These are phyloP conservation scores for Hypoxylon sp. DNA, from an alignment of 2,329 filamentous ascomycete species.

Conservation along the genomic window DNA sequence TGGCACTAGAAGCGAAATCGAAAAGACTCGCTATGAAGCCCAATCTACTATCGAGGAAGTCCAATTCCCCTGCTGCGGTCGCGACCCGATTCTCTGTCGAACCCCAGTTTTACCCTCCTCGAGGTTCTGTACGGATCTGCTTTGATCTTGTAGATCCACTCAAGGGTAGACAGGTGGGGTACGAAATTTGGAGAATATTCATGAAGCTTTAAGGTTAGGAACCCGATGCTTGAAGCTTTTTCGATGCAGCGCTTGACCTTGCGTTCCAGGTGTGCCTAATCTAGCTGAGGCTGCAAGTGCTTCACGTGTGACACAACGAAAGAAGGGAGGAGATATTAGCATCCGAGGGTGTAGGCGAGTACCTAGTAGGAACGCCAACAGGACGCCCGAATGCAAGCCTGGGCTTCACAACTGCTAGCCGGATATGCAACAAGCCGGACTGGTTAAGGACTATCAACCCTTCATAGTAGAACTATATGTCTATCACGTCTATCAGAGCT, in stretches of 20 bases:
- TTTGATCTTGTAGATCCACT: constrained; percentile 35
- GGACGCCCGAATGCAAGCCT: constrained; percentile 35
- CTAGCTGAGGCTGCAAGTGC: constrained; percentile 30
- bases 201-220: constrained; percentile 26
- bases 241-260: constrained; percentile 25
- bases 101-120: constrained; percentile 40
- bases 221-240: constrained; percentile 6
- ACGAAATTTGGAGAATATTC: constrained; percentile 30
- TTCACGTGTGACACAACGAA: constrained; percentile 29
- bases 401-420: constrained; percentile 28
- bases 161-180: constrained; percentile 13
- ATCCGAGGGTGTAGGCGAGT: constrained; percentile 21
- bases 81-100: constrained; percentile 33
- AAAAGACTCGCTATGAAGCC: constrained; percentile 4
- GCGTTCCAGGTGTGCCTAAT: constrained; percentile 30
- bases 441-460: constrained; percentile 6
- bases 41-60: constrained; percentile 13
- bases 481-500: constrained; percentile 10
- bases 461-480: constrained; percentile 17
- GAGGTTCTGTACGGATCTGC: constrained; percentile 25
- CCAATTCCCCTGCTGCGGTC: constrained; percentile 23
- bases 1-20: constrained; percentile 15
- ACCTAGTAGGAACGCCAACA: constrained; percentile 24
- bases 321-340: constrained; percentile 9
- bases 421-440: constrained; percentile 28